Percentiles rank a stretch among this genome's conserved stretches.
Evolutionary conservation across 1,139 yeast genomes (phyloP).

Genomic region (Wickerhamomyces sp.): DNA sequence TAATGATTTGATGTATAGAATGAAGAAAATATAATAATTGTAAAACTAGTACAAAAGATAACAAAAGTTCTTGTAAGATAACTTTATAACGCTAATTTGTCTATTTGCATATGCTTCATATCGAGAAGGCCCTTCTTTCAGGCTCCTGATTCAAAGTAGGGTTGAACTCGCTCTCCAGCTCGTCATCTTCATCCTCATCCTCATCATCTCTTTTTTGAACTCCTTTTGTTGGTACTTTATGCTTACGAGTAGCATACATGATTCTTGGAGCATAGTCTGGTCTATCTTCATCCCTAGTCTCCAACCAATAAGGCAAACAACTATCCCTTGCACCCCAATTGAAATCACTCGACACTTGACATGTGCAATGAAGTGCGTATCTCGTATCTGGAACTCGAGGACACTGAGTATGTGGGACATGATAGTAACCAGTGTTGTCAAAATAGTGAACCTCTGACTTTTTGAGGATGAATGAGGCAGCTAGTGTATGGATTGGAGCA

Average conservation of each 20-base stretch:
- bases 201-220: conserved; percentile 5
- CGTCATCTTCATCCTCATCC: neutral
- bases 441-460: conserved; percentile 46
- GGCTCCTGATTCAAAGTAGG: neutral
- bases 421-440: conserved; percentile 53
- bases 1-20: neutral
- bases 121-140: conserved; percentile 3
- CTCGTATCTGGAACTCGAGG: conserved; percentile 40
- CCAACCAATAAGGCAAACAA: conserved; percentile 46
- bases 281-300: conserved; percentile 37
- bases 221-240: neutral
- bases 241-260: conserved; percentile 16
- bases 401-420: conserved; percentile 44
- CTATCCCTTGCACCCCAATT: conserved; percentile 45
- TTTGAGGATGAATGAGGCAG: conserved; percentile 44
- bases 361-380: conserved; percentile 40
- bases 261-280: conserved; percentile 33
- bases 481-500: conserved; percentile 59
- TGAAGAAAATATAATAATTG: neutral
- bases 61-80: neutral
- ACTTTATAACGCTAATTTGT: neutral
- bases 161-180: neutral
- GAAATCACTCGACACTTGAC: conserved; percentile 41
- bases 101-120: neutral
- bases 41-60: neutral